Base-by-base conservation (phyloP, 495 filamentous ascomycete genomes). In the Oidiodendron maius region DNA sequence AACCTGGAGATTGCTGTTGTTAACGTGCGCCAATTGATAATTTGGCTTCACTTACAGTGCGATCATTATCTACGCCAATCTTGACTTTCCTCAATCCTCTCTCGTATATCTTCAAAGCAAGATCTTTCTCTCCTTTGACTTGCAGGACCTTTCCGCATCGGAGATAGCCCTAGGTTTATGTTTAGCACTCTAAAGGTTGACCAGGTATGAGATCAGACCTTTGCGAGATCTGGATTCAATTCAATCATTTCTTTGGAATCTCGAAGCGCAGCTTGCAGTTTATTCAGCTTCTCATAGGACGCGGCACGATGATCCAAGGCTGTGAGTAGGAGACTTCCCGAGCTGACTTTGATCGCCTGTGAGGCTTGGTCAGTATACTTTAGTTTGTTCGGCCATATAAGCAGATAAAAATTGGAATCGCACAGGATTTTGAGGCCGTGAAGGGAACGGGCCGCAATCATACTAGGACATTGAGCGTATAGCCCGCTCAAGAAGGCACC, bases 41-140 rank as follows among this genome's bases (percentile, higher is more conserved):
- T 32, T 22, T 13, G 12, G 12, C 35, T 4, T 2, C 20, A 32
- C 51, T 45, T 39, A 58, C 55, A 16, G 40, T 35, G 1, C 56
- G 44, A 6, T 59, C 50, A 11, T 52, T 39, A 28, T 61, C 56
- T 10, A 47, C 30, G 10, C 59, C 52, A 44, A 61, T 59, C 30
- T 56, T 56, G 22, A 61, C 53, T 39, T 59, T 61, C 21, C 17
- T 48, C 22, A 61, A 47, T 13, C 59, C 59, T 22, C 52, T 48
- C 15, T 61, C 52, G 21, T 61, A 61, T 4, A 61, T 59, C 40
- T 59, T 53, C 38, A 61, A 44, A 36, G 59, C 59, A n/a, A 59
- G 41, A 5, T 45, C 48, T 12, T 39, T 23, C 32, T 61, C 46
- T 22, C 48, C 34, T 43, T 48, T 58, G 1, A 57, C 18, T 43